Percentiles rank a stretch among this genome's conserved stretches.
Evolutionary conservation across 2,329 filamentous ascomycete genomes (phyloP).

Genomic region (Verruconis gallopava): DNA sequence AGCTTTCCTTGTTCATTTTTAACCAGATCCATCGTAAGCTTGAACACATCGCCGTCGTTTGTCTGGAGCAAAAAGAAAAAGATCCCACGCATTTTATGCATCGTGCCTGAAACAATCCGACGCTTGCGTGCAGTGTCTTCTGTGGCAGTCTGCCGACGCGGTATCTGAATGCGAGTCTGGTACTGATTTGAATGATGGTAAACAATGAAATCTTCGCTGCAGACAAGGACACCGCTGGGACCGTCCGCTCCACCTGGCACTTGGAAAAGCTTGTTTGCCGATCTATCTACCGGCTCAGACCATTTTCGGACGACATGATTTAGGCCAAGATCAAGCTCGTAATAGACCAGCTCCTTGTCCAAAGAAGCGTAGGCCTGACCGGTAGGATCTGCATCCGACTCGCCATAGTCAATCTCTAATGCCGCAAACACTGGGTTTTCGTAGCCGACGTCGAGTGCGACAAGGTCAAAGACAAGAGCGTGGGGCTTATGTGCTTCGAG

Average conservation of each 20-base stretch:
- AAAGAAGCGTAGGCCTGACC: slow-evolving; percentile 68
- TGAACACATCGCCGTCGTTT: slow-evolving; percentile 97
- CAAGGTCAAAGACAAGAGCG: slow-evolving; percentile 76
- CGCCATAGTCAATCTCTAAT: slow-evolving; percentile 84
- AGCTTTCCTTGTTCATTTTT: slow-evolving; percentile 66
- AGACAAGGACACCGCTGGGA: slow-evolving; percentile 88
- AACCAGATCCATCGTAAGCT: slow-evolving; percentile 83
- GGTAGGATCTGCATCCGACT: slow-evolving; percentile 80
- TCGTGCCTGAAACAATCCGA: slow-evolving; percentile 77
- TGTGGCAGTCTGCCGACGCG: slow-evolving; percentile 70
- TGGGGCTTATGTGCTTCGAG: slow-evolving; percentile 91
- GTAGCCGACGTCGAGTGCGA: slow-evolving; percentile 87
- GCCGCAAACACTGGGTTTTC: slow-evolving; percentile 94
- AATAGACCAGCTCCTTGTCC: slow-evolving; percentile 90
- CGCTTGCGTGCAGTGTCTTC: slow-evolving; percentile 89
- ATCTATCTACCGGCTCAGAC: slow-evolving; percentile 85
- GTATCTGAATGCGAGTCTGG: slow-evolving; percentile 78
- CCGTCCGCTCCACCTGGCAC: slow-evolving; percentile 89
- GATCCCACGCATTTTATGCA: slow-evolving; percentile 91
- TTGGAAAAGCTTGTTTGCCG: slow-evolving; percentile 81
- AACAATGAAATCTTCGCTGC: slow-evolving; percentile 85
- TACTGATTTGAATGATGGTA: slow-evolving; percentile 96
- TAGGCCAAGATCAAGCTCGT: slow-evolving; percentile 88
- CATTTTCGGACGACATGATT: slow-evolving; percentile 97
- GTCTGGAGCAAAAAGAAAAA: slow-evolving; percentile 97